These are phyloP conservation scores for Leccinellum albellum DNA, from an alignment of 768 basidiomycete genomes.

Conservation along the genomic window DNA sequence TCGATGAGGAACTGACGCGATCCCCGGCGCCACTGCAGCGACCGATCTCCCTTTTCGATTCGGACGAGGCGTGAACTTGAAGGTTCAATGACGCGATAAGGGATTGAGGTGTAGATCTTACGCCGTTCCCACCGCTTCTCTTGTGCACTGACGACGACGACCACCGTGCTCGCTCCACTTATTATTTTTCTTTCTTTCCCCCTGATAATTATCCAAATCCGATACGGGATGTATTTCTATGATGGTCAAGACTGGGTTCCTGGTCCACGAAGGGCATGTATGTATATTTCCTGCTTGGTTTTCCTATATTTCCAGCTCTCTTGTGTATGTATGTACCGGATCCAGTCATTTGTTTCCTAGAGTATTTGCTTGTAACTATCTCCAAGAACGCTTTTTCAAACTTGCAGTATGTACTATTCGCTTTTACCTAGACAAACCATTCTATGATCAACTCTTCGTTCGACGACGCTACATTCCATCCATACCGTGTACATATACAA, in stretches of 20 bases:
- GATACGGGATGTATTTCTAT: conserved; percentile 6
- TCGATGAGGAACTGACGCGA: conserved; percentile 10
- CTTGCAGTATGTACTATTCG: background rate
- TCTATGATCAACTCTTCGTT: background rate
- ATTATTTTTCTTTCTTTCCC: background rate
- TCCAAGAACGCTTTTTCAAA: background rate
- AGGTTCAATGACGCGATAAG: background rate
- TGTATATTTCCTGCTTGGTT: background rate
- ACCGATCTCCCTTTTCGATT: conserved; percentile 32
- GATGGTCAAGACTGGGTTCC: background rate
- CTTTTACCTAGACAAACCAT: background rate
- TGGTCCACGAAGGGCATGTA: background rate
- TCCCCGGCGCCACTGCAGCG: conserved; percentile 29
- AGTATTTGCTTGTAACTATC: background rate
- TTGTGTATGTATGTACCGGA: background rate
- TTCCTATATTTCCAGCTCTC: background rate
- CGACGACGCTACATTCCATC: background rate
- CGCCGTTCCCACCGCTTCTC: background rate
- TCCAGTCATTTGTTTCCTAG: background rate
- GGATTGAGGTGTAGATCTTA: background rate
- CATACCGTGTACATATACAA: conserved; percentile 1
- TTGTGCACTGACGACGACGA: background rate
- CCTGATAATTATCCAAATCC: background rate
- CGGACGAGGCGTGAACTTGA: conserved; percentile 14
- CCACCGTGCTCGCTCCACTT: background rate